Conservation (phyloP, 140 eudicot species). For the Flaveria floridana region DNA sequence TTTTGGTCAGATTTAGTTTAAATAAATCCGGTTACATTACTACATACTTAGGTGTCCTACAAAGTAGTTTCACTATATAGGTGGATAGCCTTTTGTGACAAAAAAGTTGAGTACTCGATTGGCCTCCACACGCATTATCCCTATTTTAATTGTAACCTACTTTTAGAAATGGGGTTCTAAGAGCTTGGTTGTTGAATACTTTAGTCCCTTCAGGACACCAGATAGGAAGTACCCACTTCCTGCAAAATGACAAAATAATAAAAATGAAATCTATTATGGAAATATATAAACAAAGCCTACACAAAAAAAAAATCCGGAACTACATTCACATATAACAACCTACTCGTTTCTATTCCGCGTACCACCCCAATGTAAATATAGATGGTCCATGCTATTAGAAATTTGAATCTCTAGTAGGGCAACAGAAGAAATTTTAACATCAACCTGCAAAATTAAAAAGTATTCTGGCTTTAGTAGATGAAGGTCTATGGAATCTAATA, state of each 20-base stretch:
- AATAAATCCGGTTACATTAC: too few relatives aligned
- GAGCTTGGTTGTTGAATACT: constrained; percentile 71
- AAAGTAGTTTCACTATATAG: neutral
- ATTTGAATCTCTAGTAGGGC: constrained; percentile 59
- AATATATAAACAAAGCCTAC: neutral
- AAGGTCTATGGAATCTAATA: constrained; percentile 7
- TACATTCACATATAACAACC: constrained; percentile 25
- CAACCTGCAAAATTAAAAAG: constrained; percentile 51
- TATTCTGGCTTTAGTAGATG: constrained; percentile 12
- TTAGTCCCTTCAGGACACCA: constrained; percentile 79
- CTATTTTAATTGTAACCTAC: constrained; percentile 42
- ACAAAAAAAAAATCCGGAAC: neutral
- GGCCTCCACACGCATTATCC: neutral
- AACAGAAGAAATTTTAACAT: constrained; percentile 47
- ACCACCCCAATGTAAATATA: constrained; percentile 90
- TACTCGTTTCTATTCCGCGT: constrained; percentile 54
- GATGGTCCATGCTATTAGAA: constrained; percentile 50
- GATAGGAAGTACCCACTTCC: constrained; percentile 80
- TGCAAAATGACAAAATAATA: constrained; percentile 23
- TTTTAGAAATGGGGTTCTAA: constrained; percentile 74
- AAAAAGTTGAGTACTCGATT: neutral
- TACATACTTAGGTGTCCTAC: neutral
- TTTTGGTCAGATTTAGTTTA: neutral
- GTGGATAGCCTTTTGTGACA: neutral
- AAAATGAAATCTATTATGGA: neutral